Percentiles rank a stretch among this genome's conserved stretches.
phyloP scores from a whole-genome alignment of 1,139 yeast genomes.

The Wickerhamiella pararugosa region DNA sequence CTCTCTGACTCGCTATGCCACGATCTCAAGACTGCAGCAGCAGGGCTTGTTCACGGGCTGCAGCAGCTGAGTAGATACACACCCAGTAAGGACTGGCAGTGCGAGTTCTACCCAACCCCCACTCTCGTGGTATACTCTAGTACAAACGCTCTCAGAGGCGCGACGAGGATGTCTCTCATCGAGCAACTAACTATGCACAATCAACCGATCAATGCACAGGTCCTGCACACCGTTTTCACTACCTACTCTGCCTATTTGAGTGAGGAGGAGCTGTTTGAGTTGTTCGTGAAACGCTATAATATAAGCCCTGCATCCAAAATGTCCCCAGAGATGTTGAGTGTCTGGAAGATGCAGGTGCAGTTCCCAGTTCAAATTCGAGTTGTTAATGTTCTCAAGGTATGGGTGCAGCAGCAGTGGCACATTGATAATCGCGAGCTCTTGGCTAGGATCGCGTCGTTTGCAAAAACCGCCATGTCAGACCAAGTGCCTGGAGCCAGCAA shows the following conservation, averaged over 20 bases:
- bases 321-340: constrained; percentile 55
- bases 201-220: constrained; percentile 42
- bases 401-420: constrained; percentile 69
- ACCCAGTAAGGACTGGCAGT: neutral
- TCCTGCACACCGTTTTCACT: constrained; percentile 54
- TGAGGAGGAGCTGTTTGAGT: constrained; percentile 46
- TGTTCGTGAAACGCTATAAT: constrained; percentile 51
- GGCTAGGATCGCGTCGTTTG: no score
- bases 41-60: neutral
- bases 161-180: constrained; percentile 65
- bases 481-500: no score
- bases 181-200: constrained; percentile 77
- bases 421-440: constrained; percentile 15
- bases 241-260: constrained; percentile 69
- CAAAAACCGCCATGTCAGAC: no score
- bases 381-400: constrained; percentile 50
- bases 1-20: neutral
- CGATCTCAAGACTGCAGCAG: neutral
- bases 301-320: constrained; percentile 80
- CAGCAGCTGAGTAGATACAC: neutral
- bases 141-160: constrained; percentile 70
- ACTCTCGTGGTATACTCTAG: constrained; percentile 43
- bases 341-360: constrained; percentile 67
- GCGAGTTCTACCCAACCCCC: neutral
- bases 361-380: constrained; percentile 51